Conservation (phyloP, 2,329 filamentous ascomycete species). For the Rhynchosporium agropyri region DNA sequence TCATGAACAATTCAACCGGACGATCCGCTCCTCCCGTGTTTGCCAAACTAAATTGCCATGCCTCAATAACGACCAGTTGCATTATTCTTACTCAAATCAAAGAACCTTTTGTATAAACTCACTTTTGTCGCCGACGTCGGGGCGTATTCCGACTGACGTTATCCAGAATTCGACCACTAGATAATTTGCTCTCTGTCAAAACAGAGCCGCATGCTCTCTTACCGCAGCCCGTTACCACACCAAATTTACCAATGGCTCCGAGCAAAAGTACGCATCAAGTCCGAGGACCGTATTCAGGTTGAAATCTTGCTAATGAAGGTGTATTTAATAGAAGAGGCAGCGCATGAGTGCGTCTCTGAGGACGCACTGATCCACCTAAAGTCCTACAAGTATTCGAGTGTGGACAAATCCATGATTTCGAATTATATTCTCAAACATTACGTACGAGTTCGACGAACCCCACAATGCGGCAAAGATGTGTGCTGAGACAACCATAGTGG, state of each 20-base stretch:
- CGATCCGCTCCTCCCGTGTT: slow-evolving; percentile 17
- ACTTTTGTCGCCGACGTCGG: slow-evolving; percentile 38
- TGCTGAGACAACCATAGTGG: slow-evolving; percentile 65
- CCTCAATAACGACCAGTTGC: slow-evolving; percentile 23
- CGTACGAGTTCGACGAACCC: slow-evolving; percentile 58
- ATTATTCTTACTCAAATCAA: background rate
- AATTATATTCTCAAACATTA: slow-evolving; percentile 94
- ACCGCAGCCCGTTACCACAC: slow-evolving; percentile 39
- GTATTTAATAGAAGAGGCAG: slow-evolving; percentile 51
- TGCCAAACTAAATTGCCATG: slow-evolving; percentile 20
- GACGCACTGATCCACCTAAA: slow-evolving; percentile 90
- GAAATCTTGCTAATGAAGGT: slow-evolving; percentile 1
- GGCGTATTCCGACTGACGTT: slow-evolving; percentile 36
- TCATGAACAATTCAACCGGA: slow-evolving; percentile 16
- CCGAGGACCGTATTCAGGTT: no score
- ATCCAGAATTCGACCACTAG: slow-evolving; percentile 37
- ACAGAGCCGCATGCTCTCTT: slow-evolving; percentile 33
- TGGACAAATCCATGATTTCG: slow-evolving; percentile 93
- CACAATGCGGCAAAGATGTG: slow-evolving; percentile 16
- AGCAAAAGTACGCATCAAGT: slow-evolving; percentile 43
- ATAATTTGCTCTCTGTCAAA: slow-evolving; percentile 35
- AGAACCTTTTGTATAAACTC: slow-evolving; percentile 11
- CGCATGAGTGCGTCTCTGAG: slow-evolving; percentile 78
- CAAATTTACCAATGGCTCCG: slow-evolving; percentile 44
- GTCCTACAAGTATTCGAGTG: slow-evolving; percentile 95